A percentile compares a stretch with the other conserved stretches of the same genome.
phyloP scores from a whole-genome alignment of 495 filamentous ascomycete species.

The Jackrogersella multiformis region DNA sequence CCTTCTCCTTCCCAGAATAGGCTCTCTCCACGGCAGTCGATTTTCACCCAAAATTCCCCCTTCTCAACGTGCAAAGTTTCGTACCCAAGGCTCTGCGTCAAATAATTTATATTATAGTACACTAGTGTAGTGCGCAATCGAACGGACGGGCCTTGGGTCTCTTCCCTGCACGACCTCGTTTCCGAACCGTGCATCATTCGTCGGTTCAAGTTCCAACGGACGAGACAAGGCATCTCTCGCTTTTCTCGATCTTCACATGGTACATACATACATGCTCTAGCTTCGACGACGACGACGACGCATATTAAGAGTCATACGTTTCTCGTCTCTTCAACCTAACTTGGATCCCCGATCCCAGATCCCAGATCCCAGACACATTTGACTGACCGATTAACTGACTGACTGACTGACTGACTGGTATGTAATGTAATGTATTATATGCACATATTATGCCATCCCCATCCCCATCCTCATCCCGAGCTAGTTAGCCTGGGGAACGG shows the following conservation, averaged over 20 bases:
- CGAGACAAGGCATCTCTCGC: conserved; percentile 22
- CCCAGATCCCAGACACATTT: background rate
- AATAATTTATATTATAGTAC: conserved; percentile 44
- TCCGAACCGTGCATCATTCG: conserved; percentile 43
- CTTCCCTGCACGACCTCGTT: conserved; percentile 42
- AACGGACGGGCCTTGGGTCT: conserved; percentile 34
- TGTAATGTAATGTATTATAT: background rate
- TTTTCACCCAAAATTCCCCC: conserved; percentile 12
- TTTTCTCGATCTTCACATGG: conserved; percentile 27
- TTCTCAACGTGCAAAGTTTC: conserved; percentile 40
- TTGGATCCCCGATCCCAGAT: conserved; percentile 37
- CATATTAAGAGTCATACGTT: conserved; percentile 32
- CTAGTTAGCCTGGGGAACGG: conserved; percentile 17
- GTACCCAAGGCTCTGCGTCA: conserved; percentile 41
- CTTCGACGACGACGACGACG: conserved; percentile 25
- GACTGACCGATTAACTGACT: background rate
- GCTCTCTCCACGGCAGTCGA: conserved; percentile 27
- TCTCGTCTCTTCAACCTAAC: conserved; percentile 32
- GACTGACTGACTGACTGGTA: too few relatives aligned
- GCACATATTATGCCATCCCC: background rate
- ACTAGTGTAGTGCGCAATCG: conserved; percentile 38
- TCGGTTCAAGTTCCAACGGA: conserved; percentile 40
- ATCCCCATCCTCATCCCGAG: background rate
- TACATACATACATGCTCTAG: conserved; percentile 27
- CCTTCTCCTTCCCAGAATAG: conserved; percentile 31